A percentile compares a stretch with the other conserved stretches of the same genome.
These are phyloP conservation scores for Talaromyces proteolyticus DNA, from an alignment of 495 filamentous ascomycete genomes.

Conservation along the genomic window DNA sequence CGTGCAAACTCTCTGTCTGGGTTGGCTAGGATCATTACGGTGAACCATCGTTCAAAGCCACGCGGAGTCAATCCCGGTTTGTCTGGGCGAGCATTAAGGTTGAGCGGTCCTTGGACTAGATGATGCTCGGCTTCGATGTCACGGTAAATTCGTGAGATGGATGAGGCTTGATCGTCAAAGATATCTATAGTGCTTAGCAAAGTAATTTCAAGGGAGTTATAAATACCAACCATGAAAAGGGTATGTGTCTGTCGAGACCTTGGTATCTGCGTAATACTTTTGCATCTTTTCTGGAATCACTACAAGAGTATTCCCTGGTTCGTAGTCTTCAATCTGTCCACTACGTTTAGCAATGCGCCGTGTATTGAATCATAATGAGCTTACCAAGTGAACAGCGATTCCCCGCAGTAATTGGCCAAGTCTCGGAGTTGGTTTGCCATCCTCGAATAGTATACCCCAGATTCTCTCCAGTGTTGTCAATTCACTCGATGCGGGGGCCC, in stretches of 20 bases:
- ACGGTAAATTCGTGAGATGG: conserved; percentile 66
- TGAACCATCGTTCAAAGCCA: conserved; percentile 77
- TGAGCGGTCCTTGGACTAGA: conserved; percentile 59
- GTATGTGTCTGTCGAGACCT: conserved; percentile 56
- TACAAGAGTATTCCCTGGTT: conserved; percentile 69
- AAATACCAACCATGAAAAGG: conserved; percentile 54
- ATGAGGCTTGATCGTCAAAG: conserved; percentile 47
- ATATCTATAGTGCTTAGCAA: conserved; percentile 25
- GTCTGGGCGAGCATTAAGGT: conserved; percentile 51
- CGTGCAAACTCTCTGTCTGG: conserved; percentile 74
- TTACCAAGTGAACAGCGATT: conserved; percentile 73
- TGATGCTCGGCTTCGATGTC: conserved; percentile 76
- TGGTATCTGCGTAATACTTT: conserved; percentile 65
- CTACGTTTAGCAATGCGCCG: conserved; percentile 14
- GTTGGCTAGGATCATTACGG: conserved; percentile 66
- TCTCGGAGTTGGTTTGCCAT: conserved; percentile 59
- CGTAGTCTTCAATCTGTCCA: conserved; percentile 67
- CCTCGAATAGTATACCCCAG: conserved; percentile 75
- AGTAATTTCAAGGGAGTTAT: not conserved
- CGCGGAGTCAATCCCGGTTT: conserved; percentile 72
- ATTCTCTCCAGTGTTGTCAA: conserved; percentile 60
- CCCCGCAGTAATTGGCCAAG: conserved; percentile 69
- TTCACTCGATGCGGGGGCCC: conserved; percentile 42
- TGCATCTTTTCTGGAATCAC: conserved; percentile 76
- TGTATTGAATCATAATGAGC: conserved; percentile 8